These are phyloP conservation scores for Xylaria flabelliformis DNA, from an alignment of 495 filamentous ascomycete genomes.

Conservation along the genomic window DNA sequence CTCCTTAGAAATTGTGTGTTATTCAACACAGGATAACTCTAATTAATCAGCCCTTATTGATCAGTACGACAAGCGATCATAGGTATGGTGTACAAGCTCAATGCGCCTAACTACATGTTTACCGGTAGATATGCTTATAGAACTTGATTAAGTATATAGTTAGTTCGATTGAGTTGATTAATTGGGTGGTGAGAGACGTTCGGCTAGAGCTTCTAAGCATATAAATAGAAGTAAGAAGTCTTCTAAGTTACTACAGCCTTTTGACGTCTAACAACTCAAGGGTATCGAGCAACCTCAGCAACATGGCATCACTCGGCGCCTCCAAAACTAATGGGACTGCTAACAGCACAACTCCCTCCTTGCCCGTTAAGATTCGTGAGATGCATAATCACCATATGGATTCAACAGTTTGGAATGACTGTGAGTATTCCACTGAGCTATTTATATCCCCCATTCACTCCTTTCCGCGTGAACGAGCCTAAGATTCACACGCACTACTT, in stretches of 20 bases:
- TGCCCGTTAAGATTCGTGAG: slow-evolving; percentile 4
- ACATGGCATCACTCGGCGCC: background rate
- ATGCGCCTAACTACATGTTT: background rate
- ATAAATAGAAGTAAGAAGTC: background rate
- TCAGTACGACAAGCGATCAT: too few species aligned
- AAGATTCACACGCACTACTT: background rate
- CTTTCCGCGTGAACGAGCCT: background rate
- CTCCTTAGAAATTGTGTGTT: too few species aligned
- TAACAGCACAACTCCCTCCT: background rate
- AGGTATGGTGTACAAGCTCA: too few species aligned
- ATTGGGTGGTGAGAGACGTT: background rate
- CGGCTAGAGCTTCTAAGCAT: background rate
- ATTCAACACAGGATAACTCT: background rate
- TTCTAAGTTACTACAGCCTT: background rate
- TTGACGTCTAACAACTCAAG: background rate
- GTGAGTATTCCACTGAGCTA: background rate
- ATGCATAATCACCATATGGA: slow-evolving; percentile 4
- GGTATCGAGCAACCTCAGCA: background rate
- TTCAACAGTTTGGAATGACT: slow-evolving; percentile 12
- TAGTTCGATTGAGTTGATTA: background rate
- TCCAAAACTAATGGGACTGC: background rate
- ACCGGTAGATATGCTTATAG: background rate
- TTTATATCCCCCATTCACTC: background rate
- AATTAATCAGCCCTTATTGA: background rate
- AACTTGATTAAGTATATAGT: background rate